These are phyloP conservation scores for Hexamita inflata DNA, from an alignment of 208 protist genomes.

Conservation along the genomic window DNA sequence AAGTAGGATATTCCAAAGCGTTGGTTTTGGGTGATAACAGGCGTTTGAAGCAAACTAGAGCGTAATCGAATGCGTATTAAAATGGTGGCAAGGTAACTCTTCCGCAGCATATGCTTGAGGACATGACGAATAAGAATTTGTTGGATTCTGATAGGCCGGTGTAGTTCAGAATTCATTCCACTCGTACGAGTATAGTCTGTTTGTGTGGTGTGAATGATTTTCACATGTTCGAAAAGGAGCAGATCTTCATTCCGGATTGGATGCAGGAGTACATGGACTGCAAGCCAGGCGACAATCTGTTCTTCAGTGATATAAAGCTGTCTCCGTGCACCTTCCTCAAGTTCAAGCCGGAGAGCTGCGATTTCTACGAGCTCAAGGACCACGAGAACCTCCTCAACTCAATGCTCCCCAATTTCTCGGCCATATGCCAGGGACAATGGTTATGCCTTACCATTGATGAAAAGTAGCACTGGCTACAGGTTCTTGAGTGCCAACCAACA, in stretches of 20 bases:
- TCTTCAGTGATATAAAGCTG: background rate
- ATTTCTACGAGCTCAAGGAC: background rate
- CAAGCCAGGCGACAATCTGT: background rate
- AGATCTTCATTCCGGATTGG: background rate
- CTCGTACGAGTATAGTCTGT: background rate
- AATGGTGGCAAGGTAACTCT: conserved; percentile 17
- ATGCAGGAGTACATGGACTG: background rate
- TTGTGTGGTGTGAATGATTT: conserved; percentile 3
- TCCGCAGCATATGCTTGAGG: background rate
- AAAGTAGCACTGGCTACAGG: background rate
- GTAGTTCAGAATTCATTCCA: conserved; percentile 13
- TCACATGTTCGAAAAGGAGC: background rate
- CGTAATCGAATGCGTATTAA: background rate
- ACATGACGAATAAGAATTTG: background rate
- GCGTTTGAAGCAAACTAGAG: no score
- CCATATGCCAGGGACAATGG: background rate
- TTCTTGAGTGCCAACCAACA: conserved; percentile 7
- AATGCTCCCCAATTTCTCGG: conserved; percentile 1
- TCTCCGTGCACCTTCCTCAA: conserved; percentile 1
- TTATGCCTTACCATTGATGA: background rate
- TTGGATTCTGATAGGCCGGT: background rate
- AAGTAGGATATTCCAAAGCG: no score
- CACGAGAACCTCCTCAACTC: background rate
- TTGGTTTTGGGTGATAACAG: no score
- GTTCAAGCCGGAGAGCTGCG: background rate